These are phyloP conservation scores for Suhomyces wounanorum DNA, from an alignment of 1,139 yeast species.

Conservation along the genomic window DNA sequence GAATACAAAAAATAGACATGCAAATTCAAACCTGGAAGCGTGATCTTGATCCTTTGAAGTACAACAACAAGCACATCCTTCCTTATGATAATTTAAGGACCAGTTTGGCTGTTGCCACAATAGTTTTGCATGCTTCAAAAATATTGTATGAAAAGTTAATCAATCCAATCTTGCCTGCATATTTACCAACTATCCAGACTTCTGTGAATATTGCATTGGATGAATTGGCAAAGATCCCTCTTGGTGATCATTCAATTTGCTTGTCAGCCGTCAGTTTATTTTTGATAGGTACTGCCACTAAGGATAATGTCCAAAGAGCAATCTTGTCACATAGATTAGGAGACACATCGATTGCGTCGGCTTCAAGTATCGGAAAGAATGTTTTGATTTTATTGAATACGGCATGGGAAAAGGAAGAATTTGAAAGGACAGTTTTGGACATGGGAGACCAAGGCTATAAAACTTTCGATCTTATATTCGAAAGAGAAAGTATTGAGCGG, in stretches of 20 bases:
- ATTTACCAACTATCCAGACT: constrained; percentile 25
- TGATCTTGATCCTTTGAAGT: constrained; percentile 12
- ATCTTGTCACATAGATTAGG: constrained; percentile 22
- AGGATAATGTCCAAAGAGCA: constrained; percentile 21
- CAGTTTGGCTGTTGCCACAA: constrained; percentile 19
- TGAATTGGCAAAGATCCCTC: constrained; percentile 20
- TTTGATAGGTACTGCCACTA: constrained; percentile 30
- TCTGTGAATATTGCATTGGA: constrained; percentile 24
- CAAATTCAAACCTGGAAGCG: constrained; percentile 13
- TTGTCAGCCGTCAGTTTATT: constrained; percentile 25
- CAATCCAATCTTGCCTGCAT: constrained; percentile 23
- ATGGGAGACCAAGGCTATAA: constrained; percentile 18
- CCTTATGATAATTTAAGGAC: constrained; percentile 15
- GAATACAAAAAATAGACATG: constrained; percentile 8
- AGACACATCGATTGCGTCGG: constrained; percentile 9
- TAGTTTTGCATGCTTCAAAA: constrained; percentile 15
- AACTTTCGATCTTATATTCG: constrained; percentile 19
- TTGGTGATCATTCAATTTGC: constrained; percentile 21
- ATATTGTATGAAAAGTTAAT: constrained; percentile 23
- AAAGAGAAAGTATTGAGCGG: constrained; percentile 16
- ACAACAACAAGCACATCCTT: constrained; percentile 1
- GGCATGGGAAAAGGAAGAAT: constrained; percentile 17
- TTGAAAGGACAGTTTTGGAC: constrained; percentile 9
- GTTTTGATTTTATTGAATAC: constrained; percentile 10
- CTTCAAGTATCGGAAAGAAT: constrained; percentile 16